Evolutionary conservation across 441 rosid genomes (phyloP).

Genomic region (Syzygium syzygioides): DNA sequence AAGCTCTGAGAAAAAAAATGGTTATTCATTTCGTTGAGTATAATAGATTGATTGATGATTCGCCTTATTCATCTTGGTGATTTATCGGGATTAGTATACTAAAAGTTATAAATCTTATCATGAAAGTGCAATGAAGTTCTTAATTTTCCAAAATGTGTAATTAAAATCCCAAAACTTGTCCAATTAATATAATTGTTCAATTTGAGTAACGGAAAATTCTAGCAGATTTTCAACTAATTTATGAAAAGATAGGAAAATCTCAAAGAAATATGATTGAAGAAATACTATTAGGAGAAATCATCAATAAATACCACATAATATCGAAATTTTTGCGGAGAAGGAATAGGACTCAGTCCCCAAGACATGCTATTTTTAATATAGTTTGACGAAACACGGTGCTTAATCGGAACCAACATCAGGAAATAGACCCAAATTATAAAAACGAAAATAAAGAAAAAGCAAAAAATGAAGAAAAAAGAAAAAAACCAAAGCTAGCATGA

Average conservation of each 20-base stretch:
- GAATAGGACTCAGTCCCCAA: accelerated
- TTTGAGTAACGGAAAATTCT: not conserved
- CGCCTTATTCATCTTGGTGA: accelerated
- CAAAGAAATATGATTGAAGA: accelerated
- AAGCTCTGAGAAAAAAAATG: not conserved
- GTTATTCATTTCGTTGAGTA: not conserved
- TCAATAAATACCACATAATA: not conserved
- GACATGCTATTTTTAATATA: not conserved
- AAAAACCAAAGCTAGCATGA: not conserved
- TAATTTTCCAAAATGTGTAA: not conserved
- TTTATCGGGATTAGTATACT: not conserved
- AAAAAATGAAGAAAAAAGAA: no score
- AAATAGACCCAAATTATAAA: not conserved
- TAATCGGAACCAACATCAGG: not conserved
- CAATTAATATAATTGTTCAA: accelerated
- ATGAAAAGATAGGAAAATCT: not conserved
- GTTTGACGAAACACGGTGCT: not conserved
- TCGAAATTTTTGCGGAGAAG: not conserved
- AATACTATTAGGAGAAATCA: accelerated
- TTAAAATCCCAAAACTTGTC: accelerated
- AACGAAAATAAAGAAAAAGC: not conserved
- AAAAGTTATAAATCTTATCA: accelerated
- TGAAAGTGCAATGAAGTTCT: accelerated
- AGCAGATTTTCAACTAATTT: not conserved
- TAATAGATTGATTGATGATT: not conserved